Percentiles rank a stretch among this genome's conserved stretches.
These are phyloP conservation scores for Malassezia arunalokei DNA, from an alignment of 1,284 basidiomycete genomes.

Conservation along the genomic window DNA sequence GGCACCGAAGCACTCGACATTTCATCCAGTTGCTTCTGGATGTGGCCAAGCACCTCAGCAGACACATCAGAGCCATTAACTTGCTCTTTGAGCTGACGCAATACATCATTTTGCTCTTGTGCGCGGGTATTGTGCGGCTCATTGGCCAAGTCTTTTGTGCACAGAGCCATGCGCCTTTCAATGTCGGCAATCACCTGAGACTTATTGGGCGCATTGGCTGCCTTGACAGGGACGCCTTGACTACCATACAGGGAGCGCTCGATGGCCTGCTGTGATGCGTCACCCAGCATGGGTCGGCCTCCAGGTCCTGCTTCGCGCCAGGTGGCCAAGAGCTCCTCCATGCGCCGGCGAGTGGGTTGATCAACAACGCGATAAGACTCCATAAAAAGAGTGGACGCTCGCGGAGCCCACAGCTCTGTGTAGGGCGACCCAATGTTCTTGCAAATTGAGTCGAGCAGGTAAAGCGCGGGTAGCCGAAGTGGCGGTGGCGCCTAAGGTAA, in stretches of 20 bases:
- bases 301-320: conserved; percentile 35
- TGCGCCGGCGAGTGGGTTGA: conserved; percentile 32
- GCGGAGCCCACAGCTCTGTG: conserved; percentile 31
- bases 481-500: conserved; percentile 50
- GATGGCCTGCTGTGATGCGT: conserved; percentile 34
- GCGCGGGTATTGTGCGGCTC: conserved; percentile 22
- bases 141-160: conserved; percentile 21
- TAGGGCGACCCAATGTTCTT: conserved; percentile 44
- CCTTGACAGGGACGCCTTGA: conserved; percentile 21
- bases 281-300: conserved; percentile 33
- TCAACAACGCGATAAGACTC: conserved; percentile 44
- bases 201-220: conserved; percentile 15
- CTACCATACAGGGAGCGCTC: conserved; percentile 36
- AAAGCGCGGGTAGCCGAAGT: conserved; percentile 85
- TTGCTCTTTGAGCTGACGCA: conserved; percentile 58
- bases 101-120: conserved; percentile 23
- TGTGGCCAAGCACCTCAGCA: conserved; percentile 65
- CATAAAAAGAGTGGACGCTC: conserved; percentile 36
- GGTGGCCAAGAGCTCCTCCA: conserved; percentile 42
- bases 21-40: conserved; percentile 61
- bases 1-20: conserved; percentile 48
- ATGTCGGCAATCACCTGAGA: conserved; percentile 31
- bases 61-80: conserved; percentile 64
- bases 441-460: conserved; percentile 79
- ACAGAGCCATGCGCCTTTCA: conserved; percentile 28